phyloP scores from a whole-genome alignment of 2,329 filamentous ascomycete species.

The Phialocephala subalpina region DNA sequence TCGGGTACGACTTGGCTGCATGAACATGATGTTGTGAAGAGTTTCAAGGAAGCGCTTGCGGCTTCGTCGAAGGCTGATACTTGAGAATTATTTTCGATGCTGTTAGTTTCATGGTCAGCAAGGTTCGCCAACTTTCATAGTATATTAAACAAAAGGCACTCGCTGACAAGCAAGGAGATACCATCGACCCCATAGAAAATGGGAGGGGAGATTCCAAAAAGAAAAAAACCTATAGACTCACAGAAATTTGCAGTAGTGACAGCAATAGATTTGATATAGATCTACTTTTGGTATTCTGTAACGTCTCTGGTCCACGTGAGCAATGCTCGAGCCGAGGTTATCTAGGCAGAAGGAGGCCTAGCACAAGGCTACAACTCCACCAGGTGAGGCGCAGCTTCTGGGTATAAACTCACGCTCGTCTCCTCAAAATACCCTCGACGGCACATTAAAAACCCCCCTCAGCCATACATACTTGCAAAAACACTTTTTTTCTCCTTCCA shows the following conservation, averaged over 20 bases:
- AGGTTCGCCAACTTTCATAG: too few species aligned
- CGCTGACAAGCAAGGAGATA: too few species aligned
- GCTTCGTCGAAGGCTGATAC: background rate
- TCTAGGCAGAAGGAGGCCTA: background rate
- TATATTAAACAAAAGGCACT: too few species aligned
- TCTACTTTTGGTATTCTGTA: too few species aligned
- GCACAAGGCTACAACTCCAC: background rate
- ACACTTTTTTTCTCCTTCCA: background rate
- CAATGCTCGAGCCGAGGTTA: background rate
- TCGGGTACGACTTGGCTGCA: conserved; percentile 48
- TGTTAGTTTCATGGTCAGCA: too few species aligned
- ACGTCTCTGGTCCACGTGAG: background rate
- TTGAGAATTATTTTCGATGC: too few species aligned
- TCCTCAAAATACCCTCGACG: background rate
- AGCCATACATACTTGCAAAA: background rate
- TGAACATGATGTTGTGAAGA: conserved; percentile 41
- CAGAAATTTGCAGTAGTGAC: too few species aligned
- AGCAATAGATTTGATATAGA: too few species aligned
- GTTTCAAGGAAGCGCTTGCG: background rate
- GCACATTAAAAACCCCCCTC: too few species aligned
- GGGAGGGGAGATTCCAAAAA: too few species aligned
- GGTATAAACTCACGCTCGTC: background rate
- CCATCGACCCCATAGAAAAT: too few species aligned
- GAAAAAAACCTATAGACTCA: too few species aligned
- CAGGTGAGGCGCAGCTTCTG: background rate